These are phyloP conservation scores for Phialocephala sp. DNA, from an alignment of 2,329 filamentous ascomycete species.

Conservation along the genomic window DNA sequence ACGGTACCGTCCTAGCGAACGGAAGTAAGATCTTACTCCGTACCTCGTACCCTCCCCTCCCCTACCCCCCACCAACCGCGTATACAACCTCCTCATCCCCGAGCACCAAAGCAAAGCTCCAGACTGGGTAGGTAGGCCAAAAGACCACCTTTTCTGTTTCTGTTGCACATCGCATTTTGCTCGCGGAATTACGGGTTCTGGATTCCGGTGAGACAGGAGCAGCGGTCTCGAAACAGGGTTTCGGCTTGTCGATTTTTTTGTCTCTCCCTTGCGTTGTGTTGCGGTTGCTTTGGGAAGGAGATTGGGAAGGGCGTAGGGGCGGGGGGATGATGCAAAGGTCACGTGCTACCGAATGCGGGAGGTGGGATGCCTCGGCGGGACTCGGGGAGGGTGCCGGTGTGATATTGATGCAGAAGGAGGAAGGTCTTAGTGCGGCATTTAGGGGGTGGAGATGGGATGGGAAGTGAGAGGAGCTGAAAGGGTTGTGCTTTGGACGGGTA, in stretches of 20 bases:
- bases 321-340: too few relatives aligned
- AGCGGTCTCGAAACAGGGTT: background rate
- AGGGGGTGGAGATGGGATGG: background rate
- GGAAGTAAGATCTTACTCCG: too few relatives aligned
- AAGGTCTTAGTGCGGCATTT: background rate
- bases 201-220: conserved; percentile 2
- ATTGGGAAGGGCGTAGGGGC: background rate
- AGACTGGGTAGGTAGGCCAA: too few relatives aligned
- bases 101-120: background rate
- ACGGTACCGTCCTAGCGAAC: too few relatives aligned
- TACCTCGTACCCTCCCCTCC: too few relatives aligned
- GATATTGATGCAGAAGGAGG: background rate
- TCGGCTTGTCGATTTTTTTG: background rate
- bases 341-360: background rate
- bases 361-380: background rate
- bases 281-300: background rate
- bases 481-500: too few relatives aligned
- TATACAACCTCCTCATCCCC: too few relatives aligned
- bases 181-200: background rate
- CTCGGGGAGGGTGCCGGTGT: too few relatives aligned
- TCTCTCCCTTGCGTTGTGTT: background rate
- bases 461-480: too few relatives aligned
- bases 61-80: too few relatives aligned
- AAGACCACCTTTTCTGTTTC: background rate
- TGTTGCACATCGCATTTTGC: conserved; percentile 6